Evolutionary conservation across 2,329 filamentous ascomycete species (phyloP), one percentile per base, ranked within the genome.

Genomic region (Bipolaris oryzae): DNA sequence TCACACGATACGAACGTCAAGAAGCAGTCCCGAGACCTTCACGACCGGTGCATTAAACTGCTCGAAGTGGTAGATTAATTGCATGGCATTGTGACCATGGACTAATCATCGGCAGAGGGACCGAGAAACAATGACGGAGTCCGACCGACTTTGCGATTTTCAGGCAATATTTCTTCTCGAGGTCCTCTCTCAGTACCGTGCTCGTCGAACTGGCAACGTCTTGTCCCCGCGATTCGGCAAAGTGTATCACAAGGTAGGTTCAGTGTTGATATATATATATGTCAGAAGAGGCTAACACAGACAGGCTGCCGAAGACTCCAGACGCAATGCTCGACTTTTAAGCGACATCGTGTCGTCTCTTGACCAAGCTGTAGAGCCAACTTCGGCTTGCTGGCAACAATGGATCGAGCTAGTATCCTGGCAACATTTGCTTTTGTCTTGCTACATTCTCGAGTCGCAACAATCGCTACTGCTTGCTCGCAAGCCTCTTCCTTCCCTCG

Each of bases 101-200:
- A 47, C 65, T 74, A 50, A 73, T 61, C 34, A 43, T 53, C 3
- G 43, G 34, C 57, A 75, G 73, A 67, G 72, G 41, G 64, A 71
- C 5, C 55, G 63, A 6, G 66, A 70, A 31, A 49, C 64, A 3
- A 61, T 70, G 50, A 58, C 55, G 7, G 69, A 73, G 31, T 51
- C 63, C 10, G 67, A 73, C 6, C 68, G 75, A 34, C 55, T 77
- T 7, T 78, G 74, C 51, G 79, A 81, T 54, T 74, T 76, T 60
- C 79, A 81, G 64, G 76, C 78, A 4, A 64, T 78, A 3, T 73
- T 80, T 25, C 66, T 81, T n/a, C 58, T 79, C 7, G 79, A 81
- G 59, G 53, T 77, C 0, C 70, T 78, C 15, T 75, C 78, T 5
- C 73, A 79, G 28, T 80, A 77, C 64, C 76, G 73, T 51, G 74